Evolutionary conservation across 371 early-diverging fungal genomes (phyloP).

Genomic region (Mucor irregularis): DNA sequence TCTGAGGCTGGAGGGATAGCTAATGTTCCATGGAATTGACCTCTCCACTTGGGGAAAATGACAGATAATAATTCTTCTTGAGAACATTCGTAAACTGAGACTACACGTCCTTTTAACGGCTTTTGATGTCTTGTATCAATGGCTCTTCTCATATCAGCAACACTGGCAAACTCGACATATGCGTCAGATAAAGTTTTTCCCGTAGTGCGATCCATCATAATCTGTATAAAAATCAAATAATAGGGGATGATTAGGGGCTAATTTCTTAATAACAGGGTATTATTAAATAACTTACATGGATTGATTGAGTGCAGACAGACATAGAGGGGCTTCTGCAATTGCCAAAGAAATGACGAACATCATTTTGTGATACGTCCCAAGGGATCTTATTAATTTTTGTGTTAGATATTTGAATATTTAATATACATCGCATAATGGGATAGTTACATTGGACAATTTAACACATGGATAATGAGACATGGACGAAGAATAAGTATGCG

Average conservation of each 20-base stretch:
- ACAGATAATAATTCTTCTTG: slow-evolving; percentile 68
- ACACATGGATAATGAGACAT: slow-evolving; percentile 32
- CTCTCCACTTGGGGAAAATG: slow-evolving; percentile 72
- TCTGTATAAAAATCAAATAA: slow-evolving; percentile 20
- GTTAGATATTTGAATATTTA: too few relatives aligned
- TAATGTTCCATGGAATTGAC: slow-evolving; percentile 49
- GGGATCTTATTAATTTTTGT: slow-evolving; percentile 43
- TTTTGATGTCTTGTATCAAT: slow-evolving; percentile 55
- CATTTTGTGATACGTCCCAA: slow-evolving; percentile 60
- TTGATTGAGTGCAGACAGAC: slow-evolving; percentile 46
- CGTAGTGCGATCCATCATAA: slow-evolving; percentile 62
- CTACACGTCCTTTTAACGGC: slow-evolving; percentile 66
- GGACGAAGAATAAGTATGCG: neutral
- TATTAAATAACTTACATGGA: slow-evolving; percentile 40
- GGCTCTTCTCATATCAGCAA: slow-evolving; percentile 43
- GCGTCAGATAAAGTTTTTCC: slow-evolving; percentile 70
- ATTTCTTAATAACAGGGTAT: neutral
- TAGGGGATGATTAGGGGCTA: neutral
- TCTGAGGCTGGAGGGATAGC: slow-evolving; percentile 42
- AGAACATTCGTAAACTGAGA: slow-evolving; percentile 57
- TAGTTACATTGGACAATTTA: slow-evolving; percentile 46
- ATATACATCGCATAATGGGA: too few relatives aligned
- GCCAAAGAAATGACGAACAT: slow-evolving; percentile 50
- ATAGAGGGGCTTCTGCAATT: slow-evolving; percentile 39
- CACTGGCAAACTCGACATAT: slow-evolving; percentile 61